Percentiles rank a stretch among this genome's conserved stretches.
Evolutionary conservation across 371 early-diverging fungal genomes (phyloP).

Genomic region (Haplosporangium sp.): DNA sequence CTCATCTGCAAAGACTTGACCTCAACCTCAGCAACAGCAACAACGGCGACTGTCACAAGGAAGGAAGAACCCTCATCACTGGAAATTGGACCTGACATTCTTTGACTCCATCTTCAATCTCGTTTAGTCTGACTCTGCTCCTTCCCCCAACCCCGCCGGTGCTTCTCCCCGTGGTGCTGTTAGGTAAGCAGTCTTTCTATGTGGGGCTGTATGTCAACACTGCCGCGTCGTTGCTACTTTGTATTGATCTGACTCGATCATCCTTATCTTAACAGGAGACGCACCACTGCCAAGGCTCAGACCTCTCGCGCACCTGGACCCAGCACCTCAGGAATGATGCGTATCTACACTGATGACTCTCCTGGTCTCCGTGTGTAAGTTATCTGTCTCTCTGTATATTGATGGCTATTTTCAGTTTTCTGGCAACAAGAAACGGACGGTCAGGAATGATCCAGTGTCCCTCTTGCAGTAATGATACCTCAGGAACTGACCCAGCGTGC

Average conservation of each 20-base stretch:
- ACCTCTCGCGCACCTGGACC: slow-evolving; percentile 79
- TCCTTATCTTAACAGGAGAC: slow-evolving; percentile 89
- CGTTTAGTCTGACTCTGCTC: slow-evolving; percentile 39
- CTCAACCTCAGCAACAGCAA: slow-evolving; percentile 1
- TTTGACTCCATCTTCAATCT: not conserved
- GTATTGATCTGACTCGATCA: slow-evolving; percentile 62
- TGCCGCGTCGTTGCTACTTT: not conserved
- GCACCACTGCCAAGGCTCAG: slow-evolving; percentile 78
- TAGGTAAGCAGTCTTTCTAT: slow-evolving; percentile 7
- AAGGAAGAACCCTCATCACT: not conserved
- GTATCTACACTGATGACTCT: slow-evolving; percentile 96
- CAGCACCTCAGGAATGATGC: slow-evolving; percentile 88
- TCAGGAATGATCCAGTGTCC: too few species aligned
- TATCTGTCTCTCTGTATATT: not conserved
- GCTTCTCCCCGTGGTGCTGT: slow-evolving; percentile 29
- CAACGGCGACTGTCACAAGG: not conserved
- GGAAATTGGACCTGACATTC: not conserved
- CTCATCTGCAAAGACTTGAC: not conserved
- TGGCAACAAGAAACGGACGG: not conserved
- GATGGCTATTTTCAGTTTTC: not conserved
- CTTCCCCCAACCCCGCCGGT: slow-evolving; percentile 38
- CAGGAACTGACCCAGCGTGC: too few species aligned
- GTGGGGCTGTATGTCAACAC: not conserved
- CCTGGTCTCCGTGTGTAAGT: slow-evolving; percentile 95
- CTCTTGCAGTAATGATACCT: too few species aligned